phyloP scores from a whole-genome alignment of 2,329 filamentous ascomycete genomes.

The Sporothrix curviconia region DNA sequence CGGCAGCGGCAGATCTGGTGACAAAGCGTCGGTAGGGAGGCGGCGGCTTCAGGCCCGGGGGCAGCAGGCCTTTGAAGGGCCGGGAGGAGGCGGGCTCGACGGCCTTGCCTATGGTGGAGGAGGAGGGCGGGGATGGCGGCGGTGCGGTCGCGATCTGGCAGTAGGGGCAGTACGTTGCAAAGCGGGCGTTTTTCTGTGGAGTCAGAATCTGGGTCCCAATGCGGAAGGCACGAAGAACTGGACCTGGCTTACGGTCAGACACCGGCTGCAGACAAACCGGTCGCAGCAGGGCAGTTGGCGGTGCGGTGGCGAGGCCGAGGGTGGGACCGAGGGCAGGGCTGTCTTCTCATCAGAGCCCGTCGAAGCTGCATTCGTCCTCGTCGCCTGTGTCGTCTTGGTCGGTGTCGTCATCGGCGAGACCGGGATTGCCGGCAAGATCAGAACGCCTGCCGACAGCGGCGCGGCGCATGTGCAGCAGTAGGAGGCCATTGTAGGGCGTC shows the following conservation, averaged over 20 bases:
- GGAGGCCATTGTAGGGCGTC: not conserved
- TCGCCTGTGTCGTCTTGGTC: not conserved
- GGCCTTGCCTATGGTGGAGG: not conserved
- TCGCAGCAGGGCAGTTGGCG: slow-evolving; percentile 62
- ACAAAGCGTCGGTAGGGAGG: slow-evolving; percentile 46
- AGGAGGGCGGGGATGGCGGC: not conserved
- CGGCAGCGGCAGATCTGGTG: slow-evolving; percentile 21
- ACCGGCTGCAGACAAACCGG: slow-evolving; percentile 64
- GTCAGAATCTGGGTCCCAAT: not conserved
- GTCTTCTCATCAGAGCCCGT: too few relatives aligned
- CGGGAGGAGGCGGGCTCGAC: too few relatives aligned
- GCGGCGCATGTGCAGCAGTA: slow-evolving; percentile 64
- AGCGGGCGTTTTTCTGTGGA: slow-evolving; percentile 56
- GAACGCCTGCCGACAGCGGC: slow-evolving; percentile 41
- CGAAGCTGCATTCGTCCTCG: too few relatives aligned
- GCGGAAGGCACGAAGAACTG: slow-evolving; percentile 9
- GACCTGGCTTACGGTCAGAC: slow-evolving; percentile 49
- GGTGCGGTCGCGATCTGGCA: slow-evolving; percentile 63
- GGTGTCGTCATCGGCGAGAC: slow-evolving; percentile 19
- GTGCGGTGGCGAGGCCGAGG: slow-evolving; percentile 31
- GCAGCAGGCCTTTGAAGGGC: slow-evolving; percentile 35
- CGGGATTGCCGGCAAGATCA: slow-evolving; percentile 26
- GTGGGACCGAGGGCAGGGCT: too few relatives aligned
- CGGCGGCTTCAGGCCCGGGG: slow-evolving; percentile 61
- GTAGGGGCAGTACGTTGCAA: slow-evolving; percentile 62